Conservation (phyloP, 495 filamentous ascomycete species). For the Geoglossum glabrum region DNA sequence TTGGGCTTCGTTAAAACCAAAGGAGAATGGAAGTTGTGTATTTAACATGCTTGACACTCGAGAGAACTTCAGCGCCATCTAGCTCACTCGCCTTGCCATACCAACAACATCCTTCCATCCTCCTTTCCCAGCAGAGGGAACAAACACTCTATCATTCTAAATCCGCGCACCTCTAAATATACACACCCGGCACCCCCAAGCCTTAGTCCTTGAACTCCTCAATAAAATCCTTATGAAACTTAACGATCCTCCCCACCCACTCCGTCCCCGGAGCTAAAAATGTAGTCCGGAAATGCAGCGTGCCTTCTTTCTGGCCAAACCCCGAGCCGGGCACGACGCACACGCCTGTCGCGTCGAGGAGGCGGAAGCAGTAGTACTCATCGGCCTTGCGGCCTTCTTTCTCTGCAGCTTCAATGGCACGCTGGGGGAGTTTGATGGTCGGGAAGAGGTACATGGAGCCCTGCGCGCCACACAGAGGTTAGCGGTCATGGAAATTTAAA, state of each 20-base stretch:
- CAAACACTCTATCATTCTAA: neutral
- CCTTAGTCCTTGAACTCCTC: constrained; percentile 39
- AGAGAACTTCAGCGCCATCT: too few species aligned
- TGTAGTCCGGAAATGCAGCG: constrained; percentile 86
- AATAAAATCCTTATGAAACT: constrained; percentile 88
- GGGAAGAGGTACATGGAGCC: constrained; percentile 98
- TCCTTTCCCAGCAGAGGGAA: too few species aligned
- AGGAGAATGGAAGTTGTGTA: too few species aligned
- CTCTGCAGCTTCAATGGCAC: constrained; percentile 54
- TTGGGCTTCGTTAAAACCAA: too few species aligned
- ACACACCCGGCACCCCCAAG: too few species aligned
- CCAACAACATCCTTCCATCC: too few species aligned
- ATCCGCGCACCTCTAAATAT: neutral
- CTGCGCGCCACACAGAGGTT: constrained; percentile 21
- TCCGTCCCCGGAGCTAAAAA: constrained; percentile 92
- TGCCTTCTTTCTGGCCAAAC: constrained; percentile 85
- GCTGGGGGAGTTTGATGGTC: constrained; percentile 55
- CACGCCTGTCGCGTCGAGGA: constrained; percentile 89
- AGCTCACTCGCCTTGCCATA: too few species aligned
- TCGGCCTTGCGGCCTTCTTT: constrained; percentile 58
- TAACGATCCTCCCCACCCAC: constrained; percentile 72
- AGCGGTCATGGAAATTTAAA: neutral
- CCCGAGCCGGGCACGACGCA: constrained; percentile 83
- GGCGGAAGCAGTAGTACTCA: constrained; percentile 78
- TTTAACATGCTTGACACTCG: too few species aligned